Evolutionary conservation across 805 yeast species (phyloP), one percentile per base, ranked within the genome.

Genomic region (Candida patagonica): DNA sequence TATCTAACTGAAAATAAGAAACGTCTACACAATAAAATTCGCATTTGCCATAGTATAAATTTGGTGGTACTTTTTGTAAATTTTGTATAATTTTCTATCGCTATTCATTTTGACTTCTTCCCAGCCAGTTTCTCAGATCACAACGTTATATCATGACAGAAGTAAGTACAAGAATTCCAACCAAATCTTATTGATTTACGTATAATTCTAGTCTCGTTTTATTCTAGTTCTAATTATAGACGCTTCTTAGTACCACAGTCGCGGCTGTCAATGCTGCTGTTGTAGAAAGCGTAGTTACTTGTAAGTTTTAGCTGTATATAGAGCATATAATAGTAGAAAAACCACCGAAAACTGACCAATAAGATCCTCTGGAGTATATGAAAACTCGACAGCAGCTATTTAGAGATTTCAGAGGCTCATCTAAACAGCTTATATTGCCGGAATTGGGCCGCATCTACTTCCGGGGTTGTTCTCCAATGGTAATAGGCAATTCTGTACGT

Each of bases 391-490:
- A 54, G 33, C 67, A 65, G 50, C 50, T 64, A 31, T 46, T 45
- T n/a, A 39, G 53, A 26, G 56, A 55, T 9, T 27, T 20, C 2
- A 15, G 27, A 23, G 37, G 37, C 6, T 13, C 20, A 6, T 5
- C 13, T 13, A 5, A 5, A 6, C 26, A 37, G 9, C 8, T 29
- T 8, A 26, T 17, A 6, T 9, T 35, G 10, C 34, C 40, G 6
- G 35, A 46, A 19, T 27, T 34, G 5, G 43, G 42, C 24, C 35
- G 49, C 24, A 55, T 53, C 17, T 46, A 53, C 35, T 73, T 63
- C 52, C 57, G 62, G 16, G 96, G 97, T 1, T 74, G 84, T 50
- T 73, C 82, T 37, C 85, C 94, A 0, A 59, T 86, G 43, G 80
- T 85, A 26, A 47, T 77, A 0, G 96, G 96, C 4, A 76, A 78